A percentile compares a stretch with the other conserved stretches of the same genome.
Conservation (phyloP, 2,329 filamentous ascomycete species). For the Rachicladosporium sp. region DNA sequence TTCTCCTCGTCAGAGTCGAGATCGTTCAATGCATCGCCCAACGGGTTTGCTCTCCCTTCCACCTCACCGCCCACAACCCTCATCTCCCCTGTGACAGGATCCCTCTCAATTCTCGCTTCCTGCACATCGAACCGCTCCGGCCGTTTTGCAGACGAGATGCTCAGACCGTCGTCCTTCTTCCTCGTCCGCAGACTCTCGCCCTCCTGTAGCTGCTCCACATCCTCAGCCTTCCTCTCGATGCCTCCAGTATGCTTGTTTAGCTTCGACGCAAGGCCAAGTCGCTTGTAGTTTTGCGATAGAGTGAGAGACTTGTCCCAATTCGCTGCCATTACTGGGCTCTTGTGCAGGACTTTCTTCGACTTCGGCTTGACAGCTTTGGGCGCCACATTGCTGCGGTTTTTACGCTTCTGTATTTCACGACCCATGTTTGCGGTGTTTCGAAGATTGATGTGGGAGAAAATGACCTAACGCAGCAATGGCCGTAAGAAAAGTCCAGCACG, state of each 20-base stretch:
- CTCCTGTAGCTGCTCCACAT: conserved; percentile 13
- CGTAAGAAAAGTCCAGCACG: too few species aligned
- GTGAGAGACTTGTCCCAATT: conserved; percentile 93
- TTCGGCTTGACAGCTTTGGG: conserved; percentile 36
- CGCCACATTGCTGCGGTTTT: conserved; percentile 35
- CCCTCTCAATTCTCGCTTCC: conserved; percentile 70
- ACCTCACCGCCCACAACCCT: conserved; percentile 37
- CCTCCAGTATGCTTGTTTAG: conserved; percentile 69
- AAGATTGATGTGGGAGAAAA: too few species aligned
- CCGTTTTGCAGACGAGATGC: conserved; percentile 15
- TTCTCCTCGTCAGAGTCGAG: conserved; percentile 36
- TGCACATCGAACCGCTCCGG: conserved; percentile 31
- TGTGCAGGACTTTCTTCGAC: conserved; percentile 38
- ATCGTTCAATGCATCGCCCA: conserved; percentile 50
- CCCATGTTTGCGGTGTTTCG: conserved; percentile 54
- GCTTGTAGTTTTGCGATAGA: conserved; percentile 72
- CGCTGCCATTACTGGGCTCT: conserved; percentile 49
- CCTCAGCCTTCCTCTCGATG: conserved; percentile 42
- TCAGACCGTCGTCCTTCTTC: conserved; percentile 15
- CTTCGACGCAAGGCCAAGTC: conserved; percentile 76
- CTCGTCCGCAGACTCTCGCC: conserved; percentile 7
- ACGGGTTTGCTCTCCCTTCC: conserved; percentile 48
- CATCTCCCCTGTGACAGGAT: conserved; percentile 52
- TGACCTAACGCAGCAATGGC: too few species aligned
- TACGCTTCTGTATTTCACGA: conserved; percentile 51